phyloP scores from a whole-genome alignment of 2,329 filamentous ascomycete species.

The Fusarium coffeatum region DNA sequence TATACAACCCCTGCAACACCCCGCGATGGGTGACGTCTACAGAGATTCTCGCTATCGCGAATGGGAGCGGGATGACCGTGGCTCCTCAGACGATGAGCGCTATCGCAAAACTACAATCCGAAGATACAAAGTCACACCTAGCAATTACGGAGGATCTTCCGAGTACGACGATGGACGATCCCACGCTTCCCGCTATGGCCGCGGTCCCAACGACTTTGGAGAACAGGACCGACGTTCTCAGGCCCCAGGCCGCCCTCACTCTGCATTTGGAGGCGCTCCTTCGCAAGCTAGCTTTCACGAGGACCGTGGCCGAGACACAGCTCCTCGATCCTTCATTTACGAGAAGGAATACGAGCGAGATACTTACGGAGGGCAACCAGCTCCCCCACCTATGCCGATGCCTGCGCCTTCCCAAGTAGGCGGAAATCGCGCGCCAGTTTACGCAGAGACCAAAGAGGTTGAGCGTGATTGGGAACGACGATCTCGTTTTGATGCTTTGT shows the following conservation, averaged over 20 bases:
- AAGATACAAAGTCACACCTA: conserved; percentile 63
- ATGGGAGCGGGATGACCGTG: conserved; percentile 46
- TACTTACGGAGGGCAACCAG: conserved; percentile 35
- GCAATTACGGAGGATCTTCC: conserved; percentile 54
- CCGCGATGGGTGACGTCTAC: conserved; percentile 52
- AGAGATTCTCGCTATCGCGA: conserved; percentile 52
- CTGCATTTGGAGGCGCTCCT: conserved; percentile 59
- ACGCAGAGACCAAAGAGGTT: conserved; percentile 50
- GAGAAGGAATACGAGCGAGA: conserved; percentile 43
- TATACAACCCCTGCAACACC: conserved; percentile 36
- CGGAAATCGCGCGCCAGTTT: conserved; percentile 51
- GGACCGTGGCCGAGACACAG: conserved; percentile 54
- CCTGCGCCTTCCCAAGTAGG: conserved; percentile 37
- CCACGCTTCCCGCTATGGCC: conserved; percentile 55
- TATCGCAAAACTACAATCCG: conserved; percentile 62
- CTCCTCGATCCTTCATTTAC: conserved; percentile 39
- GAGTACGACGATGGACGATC: conserved; percentile 62
- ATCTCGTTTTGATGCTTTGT: conserved; percentile 55
- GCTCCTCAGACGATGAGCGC: conserved; percentile 58
- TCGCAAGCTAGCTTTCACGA: conserved; percentile 59
- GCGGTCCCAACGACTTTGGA: conserved; percentile 55
- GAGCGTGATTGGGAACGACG: conserved; percentile 60
- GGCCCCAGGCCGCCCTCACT: conserved; percentile 63
- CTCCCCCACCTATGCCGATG: conserved; percentile 40
- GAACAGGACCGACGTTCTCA: conserved; percentile 59